These are phyloP conservation scores for Massariosphaeria phaeospora DNA, from an alignment of 495 filamentous ascomycete genomes.

Conservation along the genomic window DNA sequence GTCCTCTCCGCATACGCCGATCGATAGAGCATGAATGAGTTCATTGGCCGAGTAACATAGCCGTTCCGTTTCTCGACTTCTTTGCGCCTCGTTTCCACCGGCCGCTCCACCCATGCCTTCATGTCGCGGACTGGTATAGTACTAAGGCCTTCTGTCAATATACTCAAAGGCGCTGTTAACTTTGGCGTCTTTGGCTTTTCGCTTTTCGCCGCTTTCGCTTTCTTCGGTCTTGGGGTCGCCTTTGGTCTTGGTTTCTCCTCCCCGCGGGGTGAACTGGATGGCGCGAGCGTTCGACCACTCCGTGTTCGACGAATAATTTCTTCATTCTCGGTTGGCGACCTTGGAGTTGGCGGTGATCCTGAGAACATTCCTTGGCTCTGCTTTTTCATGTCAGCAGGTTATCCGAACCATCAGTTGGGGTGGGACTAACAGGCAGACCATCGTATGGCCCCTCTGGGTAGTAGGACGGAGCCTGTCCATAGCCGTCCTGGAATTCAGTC, in stretches of 20 bases:
- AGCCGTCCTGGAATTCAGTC: constrained; percentile 14
- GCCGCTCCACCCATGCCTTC: constrained; percentile 71
- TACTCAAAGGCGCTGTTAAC: constrained; percentile 67
- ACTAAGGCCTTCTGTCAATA: constrained; percentile 63
- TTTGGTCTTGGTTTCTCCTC: constrained; percentile 37
- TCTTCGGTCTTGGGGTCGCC: constrained; percentile 49
- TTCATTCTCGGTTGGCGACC: constrained; percentile 36
- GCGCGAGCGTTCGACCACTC: constrained; percentile 44
- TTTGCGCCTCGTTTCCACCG: constrained; percentile 56
- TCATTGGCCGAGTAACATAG: constrained; percentile 89
- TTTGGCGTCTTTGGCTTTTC: constrained; percentile 49
- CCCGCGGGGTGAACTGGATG: constrained; percentile 32
- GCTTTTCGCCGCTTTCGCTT: constrained; percentile 49
- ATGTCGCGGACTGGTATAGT: constrained; percentile 71
- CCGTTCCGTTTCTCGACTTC: constrained; percentile 68
- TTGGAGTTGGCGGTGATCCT: constrained; percentile 41
- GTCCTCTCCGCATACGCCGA: constrained; percentile 85
- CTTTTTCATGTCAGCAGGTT: constrained; percentile 19
- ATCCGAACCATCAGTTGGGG: background rate
- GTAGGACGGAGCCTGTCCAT: constrained; percentile 35
- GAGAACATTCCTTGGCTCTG: constrained; percentile 29
- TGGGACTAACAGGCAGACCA: constrained; percentile 15
- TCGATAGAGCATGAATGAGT: constrained; percentile 97
- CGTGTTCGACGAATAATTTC: constrained; percentile 42
- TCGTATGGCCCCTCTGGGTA: constrained; percentile 49